Evolutionary conservation across 768 basidiomycete genomes (phyloP), one percentile per base, ranked within the genome.

Genomic region (Phanerochaete sordida): DNA sequence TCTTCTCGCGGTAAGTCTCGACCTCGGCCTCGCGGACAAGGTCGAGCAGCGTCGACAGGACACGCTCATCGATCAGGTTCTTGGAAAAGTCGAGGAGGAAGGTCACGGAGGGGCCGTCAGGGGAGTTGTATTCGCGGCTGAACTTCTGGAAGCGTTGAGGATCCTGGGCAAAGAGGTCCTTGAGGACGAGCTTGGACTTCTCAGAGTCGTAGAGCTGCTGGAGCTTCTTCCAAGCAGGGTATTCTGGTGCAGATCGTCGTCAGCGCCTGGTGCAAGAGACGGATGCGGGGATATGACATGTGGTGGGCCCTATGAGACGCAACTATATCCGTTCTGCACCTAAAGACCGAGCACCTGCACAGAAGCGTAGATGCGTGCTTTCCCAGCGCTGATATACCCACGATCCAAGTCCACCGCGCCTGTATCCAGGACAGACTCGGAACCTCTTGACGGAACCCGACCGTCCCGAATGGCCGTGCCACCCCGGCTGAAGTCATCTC

Each of bases 11-110:
- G 72, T 82, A 85, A 23, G 80, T 70, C 82, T 97, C 94, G 58
- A 98, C 84, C 50, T 84, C 76, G 30, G 95, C 95, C 74, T 98
- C 96, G 60, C 84, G 81, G 27, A 86, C 93, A 60, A 99, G 87
- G 15, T 79, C 72, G 65, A 98, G 79, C 50, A 98, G 86, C 4
- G 85, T 81, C 39, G 81, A 75, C 62, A 95, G 81, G 75, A 98
- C 87, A 58, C 91, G 86, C 69, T 91, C 79, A 60, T 90, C 93
- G 80, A 98, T 84, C 66, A 98, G 77, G 78, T 98, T 96, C 78
- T 99, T 98, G 71, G 94, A 97, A 79, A 91, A 95, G 76, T 99
- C 96, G 70, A 97, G 82, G 61, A 99, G 84, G 79, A 99, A 83
- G 54, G 90, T 88, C 55, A 88, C 87, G 62, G 81, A 79, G 8